Evolutionary conservation across 371 early-diverging fungal genomes (phyloP), one percentile per base, ranked within the genome.

Genomic region (Mortierella sp.): DNA sequence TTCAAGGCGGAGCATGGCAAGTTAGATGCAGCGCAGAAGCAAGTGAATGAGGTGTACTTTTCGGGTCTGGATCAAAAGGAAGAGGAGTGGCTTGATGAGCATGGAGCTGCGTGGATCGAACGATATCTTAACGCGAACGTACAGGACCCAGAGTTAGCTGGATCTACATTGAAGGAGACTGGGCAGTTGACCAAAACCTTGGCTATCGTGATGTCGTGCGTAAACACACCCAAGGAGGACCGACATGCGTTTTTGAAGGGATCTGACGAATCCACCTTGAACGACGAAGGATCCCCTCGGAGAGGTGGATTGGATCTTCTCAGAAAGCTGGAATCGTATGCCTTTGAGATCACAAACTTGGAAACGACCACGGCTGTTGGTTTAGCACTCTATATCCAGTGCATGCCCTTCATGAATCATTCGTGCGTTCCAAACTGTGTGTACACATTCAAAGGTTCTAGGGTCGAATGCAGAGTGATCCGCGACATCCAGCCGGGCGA

Each of bases 391-490:
- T 73, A 64, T 57, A 51, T 73, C 28, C 67, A 73, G 64, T 58
- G 64, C 45, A 73, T 73, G 56, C 64, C 73, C 16, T 73, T 64
- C 42, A 58, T 73, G 64, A 73, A 73, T n/a, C 73, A 73, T 16
- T 73, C 73, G 1, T 73, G 73, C 24, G 58, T 73, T 8, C 73
- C 73, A 14, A 73, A 73, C 64, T 73, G 73, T 42, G 34, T 67
- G 2, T 73, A 73, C 23, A 67, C 64, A 18, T 73, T 73, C 64
- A 62, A 54, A 34, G 73, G 73, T 6, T 51, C 73, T 2, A 51
- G 67, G 18, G 57, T 73, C 0, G 73, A 73, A 28, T 73, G 73
- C 57, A 55, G 73, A 34, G 68, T 61, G 19, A 67, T 73, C 38
- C 68, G 73, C 6, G 61, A 67, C 16, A 55, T 73, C 26, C 64